Conservation (phyloP, 2,329 filamentous ascomycete species). For the Microdochium paspali region DNA sequence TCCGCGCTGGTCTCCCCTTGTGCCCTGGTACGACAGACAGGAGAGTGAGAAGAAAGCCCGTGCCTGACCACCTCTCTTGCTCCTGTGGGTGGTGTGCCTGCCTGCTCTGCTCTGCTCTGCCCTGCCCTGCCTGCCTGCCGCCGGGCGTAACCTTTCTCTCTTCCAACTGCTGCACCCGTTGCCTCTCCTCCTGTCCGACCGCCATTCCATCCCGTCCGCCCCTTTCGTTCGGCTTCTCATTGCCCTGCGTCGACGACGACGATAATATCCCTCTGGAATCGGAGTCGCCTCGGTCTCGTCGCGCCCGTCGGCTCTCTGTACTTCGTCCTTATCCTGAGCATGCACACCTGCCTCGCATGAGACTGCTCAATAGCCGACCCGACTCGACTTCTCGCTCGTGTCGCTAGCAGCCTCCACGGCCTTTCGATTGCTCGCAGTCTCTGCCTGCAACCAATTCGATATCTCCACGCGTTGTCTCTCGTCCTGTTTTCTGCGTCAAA, state of each 20-base stretch:
- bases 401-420: background rate
- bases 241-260: background rate
- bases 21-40: background rate
- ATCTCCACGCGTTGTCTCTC: background rate
- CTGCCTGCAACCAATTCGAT: too few species aligned
- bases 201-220: background rate
- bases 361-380: background rate
- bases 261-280: background rate
- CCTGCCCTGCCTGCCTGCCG: too few species aligned
- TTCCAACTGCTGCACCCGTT: background rate
- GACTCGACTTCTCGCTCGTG: background rate
- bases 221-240: background rate
- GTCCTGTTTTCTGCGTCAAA: slow-evolving; percentile 12
- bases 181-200: background rate
- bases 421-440: background rate
- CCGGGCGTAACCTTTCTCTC: background rate
- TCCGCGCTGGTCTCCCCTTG: background rate
- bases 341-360: background rate
- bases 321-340: background rate
- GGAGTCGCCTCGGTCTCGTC: background rate
- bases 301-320: background rate
- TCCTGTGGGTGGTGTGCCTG: background rate
- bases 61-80: background rate
- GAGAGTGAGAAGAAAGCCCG: background rate
- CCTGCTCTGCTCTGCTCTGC: background rate